Evolutionary conservation across 163 green algal genomes (phyloP).

Genomic region (Scenedesmus sp.): DNA sequence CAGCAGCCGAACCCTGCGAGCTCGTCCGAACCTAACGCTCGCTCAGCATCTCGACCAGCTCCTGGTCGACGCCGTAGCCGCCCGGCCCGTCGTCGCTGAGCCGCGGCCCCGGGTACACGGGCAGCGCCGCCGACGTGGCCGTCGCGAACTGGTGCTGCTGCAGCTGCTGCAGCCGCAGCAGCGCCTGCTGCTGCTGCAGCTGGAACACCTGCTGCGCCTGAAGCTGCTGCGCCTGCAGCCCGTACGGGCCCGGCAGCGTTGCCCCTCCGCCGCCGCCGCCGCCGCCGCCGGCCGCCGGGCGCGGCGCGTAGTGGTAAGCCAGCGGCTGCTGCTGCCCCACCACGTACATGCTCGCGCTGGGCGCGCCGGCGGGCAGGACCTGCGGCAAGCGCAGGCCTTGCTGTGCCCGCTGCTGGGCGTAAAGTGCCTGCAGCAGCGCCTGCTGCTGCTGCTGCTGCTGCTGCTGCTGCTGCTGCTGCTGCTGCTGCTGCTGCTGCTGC

Average conservation of each 20-base stretch:
- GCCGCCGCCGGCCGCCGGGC: not conserved
- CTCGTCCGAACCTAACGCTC: too few species aligned
- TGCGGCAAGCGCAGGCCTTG: not conserved
- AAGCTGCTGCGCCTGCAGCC: not conserved
- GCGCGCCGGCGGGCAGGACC: too few species aligned
- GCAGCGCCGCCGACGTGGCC: too few species aligned
- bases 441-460: conserved; percentile 4
- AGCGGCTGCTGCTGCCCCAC: not conserved
- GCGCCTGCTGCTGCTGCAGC: conserved; percentile 5
- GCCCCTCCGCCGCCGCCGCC: too few species aligned
- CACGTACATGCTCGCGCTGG: not conserved
- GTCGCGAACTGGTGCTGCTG: not conserved
- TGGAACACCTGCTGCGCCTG: not conserved
- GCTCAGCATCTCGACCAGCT: too few species aligned
- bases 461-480: not conserved
- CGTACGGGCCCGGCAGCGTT: too few species aligned
- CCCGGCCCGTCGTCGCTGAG: too few species aligned
- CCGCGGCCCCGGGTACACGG: too few species aligned
- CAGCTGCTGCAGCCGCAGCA: not conserved
- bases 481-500: conserved; percentile 1
- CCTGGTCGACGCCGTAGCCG: too few species aligned
- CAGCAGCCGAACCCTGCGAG: too few species aligned
- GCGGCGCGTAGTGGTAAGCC: not conserved
- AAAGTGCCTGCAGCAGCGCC: not conserved
- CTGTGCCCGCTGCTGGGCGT: not conserved